Base-by-base conservation (phyloP, 2,329 filamentous ascomycete species). In the Cryphonectria nitschkei region DNA sequence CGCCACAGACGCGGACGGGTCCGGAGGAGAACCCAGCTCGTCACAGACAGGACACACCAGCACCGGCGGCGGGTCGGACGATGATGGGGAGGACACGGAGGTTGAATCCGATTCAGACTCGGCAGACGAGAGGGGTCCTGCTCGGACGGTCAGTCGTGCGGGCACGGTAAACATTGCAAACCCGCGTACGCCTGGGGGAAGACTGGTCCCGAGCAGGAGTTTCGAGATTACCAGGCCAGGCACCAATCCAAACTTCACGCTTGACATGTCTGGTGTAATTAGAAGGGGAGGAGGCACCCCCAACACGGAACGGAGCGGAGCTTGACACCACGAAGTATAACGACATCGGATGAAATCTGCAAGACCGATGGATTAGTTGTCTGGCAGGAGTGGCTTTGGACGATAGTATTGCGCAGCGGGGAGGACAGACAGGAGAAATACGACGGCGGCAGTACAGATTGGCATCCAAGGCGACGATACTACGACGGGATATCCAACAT, bases 131-230 rank as follows among this genome's bases (percentile, higher is more conserved):
- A 76, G 74, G 16, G 73, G 72, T 46, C 80, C 78, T 0, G 78
- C 82, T 39, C 80, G 86, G 6, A 83, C 88, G 2, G 79, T 84
- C 22, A 84, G 87, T 50, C 82, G 87, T 19, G 80, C 81, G 1
- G 87, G 87, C 0, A 82, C 87, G 1, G 87, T 89, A 61, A 89
- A 89, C 69, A 86, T 89, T 1, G 84, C 83, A 0, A 86, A 89
- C 70, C 87, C 87, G 1, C 80, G 85, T 60, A 89, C 86, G 0
- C 87, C 87, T 0, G 87, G 86, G 3, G 83, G 82, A 0, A 80
- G 86, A 19, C 77, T 84, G 29, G 84, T 88, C 69, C 85, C 86
- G 1, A 89, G 87, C 73, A 79, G 87, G 68, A 89, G 87, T 75
- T 75, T 89, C 74, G 87, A 89, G 73, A 85, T 89, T 60, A 78